Base-by-base conservation (phyloP, 768 basidiomycete species). In the Leccinum longicurvipes region DNA sequence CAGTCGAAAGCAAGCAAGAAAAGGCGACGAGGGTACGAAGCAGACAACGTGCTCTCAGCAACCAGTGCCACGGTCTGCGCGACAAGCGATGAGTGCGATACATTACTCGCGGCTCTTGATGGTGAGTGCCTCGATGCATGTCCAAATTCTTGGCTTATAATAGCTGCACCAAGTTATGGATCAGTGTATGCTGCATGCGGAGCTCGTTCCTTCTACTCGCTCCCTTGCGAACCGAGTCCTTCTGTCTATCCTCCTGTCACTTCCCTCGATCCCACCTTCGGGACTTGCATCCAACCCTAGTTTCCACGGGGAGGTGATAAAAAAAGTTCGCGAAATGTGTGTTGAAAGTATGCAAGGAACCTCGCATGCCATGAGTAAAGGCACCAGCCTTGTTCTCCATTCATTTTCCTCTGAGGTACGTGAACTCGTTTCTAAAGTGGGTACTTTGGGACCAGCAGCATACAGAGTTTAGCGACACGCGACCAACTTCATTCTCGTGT, bases 1-100 rank as follows among this genome's bases (percentile, higher is more conserved):
- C 46, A 72, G 62, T 74, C 64, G 14, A 83, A 76, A 65, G 84
- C 82, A 62, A 80, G 82, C 53, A 91, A 84, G 68, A 93, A 89
- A 67, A 77, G 86, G 46, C 77, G 79, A 19, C 80, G 84, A 21
- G 84, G 78, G 12, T 91, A 84, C 60, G 88, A 92, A 69, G 88
- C 83, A 10, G 89, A 89, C 52, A 89, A 87, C 63, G 72, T 87
- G 6, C 84, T 93, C 69, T 82, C 79, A 51, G 63, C 72, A 8
- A 67, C 77, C 2, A 74, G 75, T 45, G 68, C 77, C 45, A 73
- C 80, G 8, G 61, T 84, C 19, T 87, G 81, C 63, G 69, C 77
- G 1, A 79, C 78, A 0, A 50, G 54, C 3, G 76, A 77, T 27
- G 85, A 88, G 15, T 81, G 79, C 21, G 71, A 82, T 25, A 72